These are phyloP conservation scores for Viola pubescens DNA, from an alignment of 441 rosid genomes.

Conservation along the genomic window DNA sequence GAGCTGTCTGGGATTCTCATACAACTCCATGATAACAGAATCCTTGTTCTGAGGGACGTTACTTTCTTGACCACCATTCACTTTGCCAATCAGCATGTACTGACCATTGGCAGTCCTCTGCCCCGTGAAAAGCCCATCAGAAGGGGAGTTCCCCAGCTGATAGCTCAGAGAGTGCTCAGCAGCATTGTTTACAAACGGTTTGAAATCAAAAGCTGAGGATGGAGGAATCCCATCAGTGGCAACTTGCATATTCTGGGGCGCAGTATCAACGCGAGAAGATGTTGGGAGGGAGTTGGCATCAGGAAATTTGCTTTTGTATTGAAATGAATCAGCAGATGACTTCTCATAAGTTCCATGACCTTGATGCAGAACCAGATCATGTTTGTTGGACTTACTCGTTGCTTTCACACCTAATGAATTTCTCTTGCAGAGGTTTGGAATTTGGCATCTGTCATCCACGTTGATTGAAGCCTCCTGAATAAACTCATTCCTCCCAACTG, in stretches of 20 bases:
- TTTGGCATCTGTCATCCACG: conserved; percentile 13
- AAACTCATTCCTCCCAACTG: conserved; percentile 18
- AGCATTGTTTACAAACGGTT: conserved; percentile 19
- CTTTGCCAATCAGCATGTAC: conserved; percentile 18
- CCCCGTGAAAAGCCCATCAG: conserved; percentile 15
- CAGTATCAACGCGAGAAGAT: conserved; percentile 22
- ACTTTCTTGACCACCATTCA: conserved; percentile 20
- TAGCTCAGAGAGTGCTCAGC: conserved; percentile 16
- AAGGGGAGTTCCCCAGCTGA: conserved; percentile 15
- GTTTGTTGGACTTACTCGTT: conserved; percentile 16
- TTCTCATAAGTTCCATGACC: conserved; percentile 25
- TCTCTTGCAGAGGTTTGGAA: conserved; percentile 23
- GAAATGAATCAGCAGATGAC: conserved; percentile 17
- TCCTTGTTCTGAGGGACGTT: conserved; percentile 16
- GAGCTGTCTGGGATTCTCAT: conserved; percentile 17
- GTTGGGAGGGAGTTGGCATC: conserved; percentile 19
- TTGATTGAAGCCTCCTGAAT: conserved; percentile 23
- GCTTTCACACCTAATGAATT: conserved; percentile 19
- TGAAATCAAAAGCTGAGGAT: conserved; percentile 19
- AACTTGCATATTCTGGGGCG: conserved; percentile 20
- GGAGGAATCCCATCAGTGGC: conserved; percentile 18
- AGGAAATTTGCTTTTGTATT: conserved; percentile 16
- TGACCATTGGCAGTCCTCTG: conserved; percentile 14
- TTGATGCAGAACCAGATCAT: conserved; percentile 20
- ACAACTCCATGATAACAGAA: conserved; percentile 25